Conservation (phyloP, 805 yeast genomes). For the Metahyphopichia silvanorum region DNA sequence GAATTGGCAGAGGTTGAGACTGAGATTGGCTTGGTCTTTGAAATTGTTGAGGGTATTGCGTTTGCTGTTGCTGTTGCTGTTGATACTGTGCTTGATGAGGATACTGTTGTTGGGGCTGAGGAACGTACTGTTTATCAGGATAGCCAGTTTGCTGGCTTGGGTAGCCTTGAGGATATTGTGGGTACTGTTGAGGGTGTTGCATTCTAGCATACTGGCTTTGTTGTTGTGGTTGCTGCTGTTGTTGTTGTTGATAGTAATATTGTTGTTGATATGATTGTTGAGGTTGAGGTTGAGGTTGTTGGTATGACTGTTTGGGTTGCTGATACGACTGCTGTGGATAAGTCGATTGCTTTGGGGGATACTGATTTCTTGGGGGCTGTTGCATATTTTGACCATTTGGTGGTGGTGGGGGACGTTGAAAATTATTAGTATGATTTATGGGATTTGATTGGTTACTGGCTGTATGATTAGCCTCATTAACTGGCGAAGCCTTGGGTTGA, state of each 20-base stretch:
- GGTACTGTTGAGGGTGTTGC: slow-evolving; percentile 1
- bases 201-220: slow-evolving; percentile 6
- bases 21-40: slow-evolving; percentile 4
- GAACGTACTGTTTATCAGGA: slow-evolving; percentile 6
- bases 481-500: too few species aligned
- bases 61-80: slow-evolving; percentile 4
- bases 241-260: not conserved
- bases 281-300: slow-evolving; percentile 4
- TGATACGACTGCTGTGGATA: slow-evolving; percentile 2
- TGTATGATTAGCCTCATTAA: too few species aligned
- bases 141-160: slow-evolving; percentile 4
- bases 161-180: slow-evolving; percentile 1
- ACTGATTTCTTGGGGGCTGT: not conserved
- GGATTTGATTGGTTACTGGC: too few species aligned
- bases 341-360: not conserved
- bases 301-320: slow-evolving; percentile 3
- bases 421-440: too few species aligned
- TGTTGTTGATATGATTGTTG: slow-evolving; percentile 8
- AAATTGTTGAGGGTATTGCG: slow-evolving; percentile 5
- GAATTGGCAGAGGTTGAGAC: slow-evolving; percentile 7
- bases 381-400: slow-evolving; percentile 1
- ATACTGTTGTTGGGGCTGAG: slow-evolving; percentile 8
- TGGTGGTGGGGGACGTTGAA: too few species aligned
- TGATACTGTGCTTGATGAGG: slow-evolving; percentile 7
- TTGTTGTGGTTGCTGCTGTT: slow-evolving; percentile 7